A percentile compares a stretch with the other conserved stretches of the same genome.
Evolutionary conservation across 768 basidiomycete genomes (phyloP).

Genomic region (Leccinum uliginosum): DNA sequence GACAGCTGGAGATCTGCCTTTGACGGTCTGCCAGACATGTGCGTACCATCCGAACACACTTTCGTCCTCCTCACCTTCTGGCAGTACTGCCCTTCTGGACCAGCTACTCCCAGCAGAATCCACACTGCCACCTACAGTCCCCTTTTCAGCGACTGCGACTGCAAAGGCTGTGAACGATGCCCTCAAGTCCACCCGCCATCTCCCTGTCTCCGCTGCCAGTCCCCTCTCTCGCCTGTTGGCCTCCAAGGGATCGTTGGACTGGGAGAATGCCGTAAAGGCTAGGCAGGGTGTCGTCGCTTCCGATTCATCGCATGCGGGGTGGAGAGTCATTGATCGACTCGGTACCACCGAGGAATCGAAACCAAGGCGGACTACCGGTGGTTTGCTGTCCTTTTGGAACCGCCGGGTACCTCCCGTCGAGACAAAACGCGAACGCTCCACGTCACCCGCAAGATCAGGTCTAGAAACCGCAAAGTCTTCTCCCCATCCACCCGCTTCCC

Average conservation of each 20-base stretch:
- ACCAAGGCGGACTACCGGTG: conserved; percentile 42
- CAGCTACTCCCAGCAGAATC: conserved; percentile 49
- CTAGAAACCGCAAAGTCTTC: conserved; percentile 22
- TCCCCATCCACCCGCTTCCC: conserved; percentile 6
- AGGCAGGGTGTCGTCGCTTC: conserved; percentile 39
- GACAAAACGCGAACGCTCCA: conserved; percentile 14
- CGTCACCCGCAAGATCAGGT: conserved; percentile 29
- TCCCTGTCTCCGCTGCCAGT: conserved; percentile 48
- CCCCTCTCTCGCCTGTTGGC: conserved; percentile 68
- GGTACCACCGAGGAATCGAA: conserved; percentile 40
- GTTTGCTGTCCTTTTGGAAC: conserved; percentile 73
- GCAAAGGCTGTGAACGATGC: conserved; percentile 58
- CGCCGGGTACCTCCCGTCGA: conserved; percentile 35
- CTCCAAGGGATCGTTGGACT: conserved; percentile 70
- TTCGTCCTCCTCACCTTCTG: conserved; percentile 2
- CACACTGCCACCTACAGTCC: conserved; percentile 43
- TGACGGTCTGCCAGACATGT: conserved; percentile 57
- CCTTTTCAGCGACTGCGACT: conserved; percentile 53
- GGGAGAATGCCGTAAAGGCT: conserved; percentile 66
- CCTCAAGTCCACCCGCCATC: conserved; percentile 60
- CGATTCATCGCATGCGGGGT: conserved; percentile 61
- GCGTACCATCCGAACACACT: conserved; percentile 27
- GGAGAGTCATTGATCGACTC: conserved; percentile 52
- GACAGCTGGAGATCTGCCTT: conserved; percentile 40
- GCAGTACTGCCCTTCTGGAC: conserved; percentile 39